These are phyloP conservation scores for Metschnikowia drakensbergensis DNA, from an alignment of 805 yeast genomes.

Conservation along the genomic window DNA sequence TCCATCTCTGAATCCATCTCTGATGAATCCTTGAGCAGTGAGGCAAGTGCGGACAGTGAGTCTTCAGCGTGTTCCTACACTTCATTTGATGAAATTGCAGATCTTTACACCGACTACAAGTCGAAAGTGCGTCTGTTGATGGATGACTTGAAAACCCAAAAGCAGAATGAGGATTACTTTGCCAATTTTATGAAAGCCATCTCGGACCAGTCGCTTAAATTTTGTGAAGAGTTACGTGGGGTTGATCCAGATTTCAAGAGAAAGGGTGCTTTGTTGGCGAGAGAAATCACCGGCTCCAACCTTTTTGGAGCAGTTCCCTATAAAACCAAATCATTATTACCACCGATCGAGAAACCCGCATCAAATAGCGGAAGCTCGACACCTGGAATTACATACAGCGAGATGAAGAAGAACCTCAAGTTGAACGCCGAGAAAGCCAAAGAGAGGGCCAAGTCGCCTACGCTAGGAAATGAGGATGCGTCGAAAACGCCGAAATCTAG, in stretches of 20 bases:
- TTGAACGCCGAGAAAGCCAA: conserved; percentile 16
- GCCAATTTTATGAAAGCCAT: conserved; percentile 25
- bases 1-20: conserved; percentile 17
- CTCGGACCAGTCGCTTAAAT: conserved; percentile 32
- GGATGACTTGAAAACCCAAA: conserved; percentile 10
- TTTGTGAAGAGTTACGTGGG: conserved; percentile 34
- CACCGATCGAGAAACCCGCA: conserved; percentile 24
- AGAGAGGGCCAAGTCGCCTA: conserved; percentile 5
- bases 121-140: conserved; percentile 18
- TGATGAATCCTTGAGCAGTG: conserved; percentile 15
- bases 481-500: conserved; percentile 22
- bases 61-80: conserved; percentile 32
- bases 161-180: conserved; percentile 27
- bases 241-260: conserved; percentile 40
- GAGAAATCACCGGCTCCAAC: conserved; percentile 41
- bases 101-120: conserved; percentile 30
- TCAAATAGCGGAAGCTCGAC: conserved; percentile 8
- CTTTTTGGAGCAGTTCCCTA: conserved; percentile 37
- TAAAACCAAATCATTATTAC: conserved; percentile 40
- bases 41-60: conserved; percentile 21
- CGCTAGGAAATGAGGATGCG: neutral
- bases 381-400: conserved; percentile 29
- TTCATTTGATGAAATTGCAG: conserved; percentile 38
- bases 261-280: conserved; percentile 40
- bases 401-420: conserved; percentile 28